Percentiles rank a stretch among this genome's conserved stretches.
These are phyloP conservation scores for Leccinum pallidistipes DNA, from an alignment of 1,284 basidiomycete genomes.

Conservation along the genomic window DNA sequence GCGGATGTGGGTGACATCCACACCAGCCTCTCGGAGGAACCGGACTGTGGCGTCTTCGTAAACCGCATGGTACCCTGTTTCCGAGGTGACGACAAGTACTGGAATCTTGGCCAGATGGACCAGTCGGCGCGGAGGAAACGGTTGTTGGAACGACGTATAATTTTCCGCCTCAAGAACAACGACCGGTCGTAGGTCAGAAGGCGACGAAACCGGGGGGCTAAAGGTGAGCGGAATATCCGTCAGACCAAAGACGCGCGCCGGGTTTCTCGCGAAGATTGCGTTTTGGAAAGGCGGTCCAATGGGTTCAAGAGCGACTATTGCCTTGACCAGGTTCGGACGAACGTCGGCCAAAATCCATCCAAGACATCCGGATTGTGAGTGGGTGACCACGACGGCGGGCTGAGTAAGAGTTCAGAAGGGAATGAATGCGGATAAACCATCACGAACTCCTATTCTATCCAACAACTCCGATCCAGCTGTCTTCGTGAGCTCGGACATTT, in stretches of 20 bases:
- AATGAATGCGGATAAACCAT: constrained; percentile 2
- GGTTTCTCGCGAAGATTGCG: constrained; percentile 41
- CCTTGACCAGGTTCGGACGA: constrained; percentile 43
- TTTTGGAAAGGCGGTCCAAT: constrained; percentile 49
- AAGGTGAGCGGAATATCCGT: constrained; percentile 47
- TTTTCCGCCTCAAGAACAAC: constrained; percentile 28
- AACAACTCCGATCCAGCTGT: constrained; percentile 30
- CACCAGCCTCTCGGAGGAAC: constrained; percentile 45
- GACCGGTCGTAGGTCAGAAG: constrained; percentile 37
- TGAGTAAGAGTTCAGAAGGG: constrained; percentile 15
- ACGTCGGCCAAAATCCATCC: constrained; percentile 51
- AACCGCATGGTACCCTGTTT: constrained; percentile 48
- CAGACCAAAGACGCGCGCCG: constrained; percentile 43
- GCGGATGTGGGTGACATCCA: constrained; percentile 41
- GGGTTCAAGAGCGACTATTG: constrained; percentile 49
- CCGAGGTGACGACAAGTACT: constrained; percentile 47
- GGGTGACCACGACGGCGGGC: constrained; percentile 47
- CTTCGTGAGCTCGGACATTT: constrained; percentile 31
- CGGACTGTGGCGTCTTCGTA: constrained; percentile 47
- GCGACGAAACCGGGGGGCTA: constrained; percentile 39
- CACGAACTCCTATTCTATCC: constrained; percentile 33
- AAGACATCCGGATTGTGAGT: constrained; percentile 48
- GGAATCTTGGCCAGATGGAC: constrained; percentile 44
- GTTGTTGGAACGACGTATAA: constrained; percentile 45
- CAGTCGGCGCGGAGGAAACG: constrained; percentile 42